Evolutionary conservation across 768 basidiomycete genomes (phyloP), one percentile per base, ranked within the genome.

Genomic region (Rhodocollybia butyracea): DNA sequence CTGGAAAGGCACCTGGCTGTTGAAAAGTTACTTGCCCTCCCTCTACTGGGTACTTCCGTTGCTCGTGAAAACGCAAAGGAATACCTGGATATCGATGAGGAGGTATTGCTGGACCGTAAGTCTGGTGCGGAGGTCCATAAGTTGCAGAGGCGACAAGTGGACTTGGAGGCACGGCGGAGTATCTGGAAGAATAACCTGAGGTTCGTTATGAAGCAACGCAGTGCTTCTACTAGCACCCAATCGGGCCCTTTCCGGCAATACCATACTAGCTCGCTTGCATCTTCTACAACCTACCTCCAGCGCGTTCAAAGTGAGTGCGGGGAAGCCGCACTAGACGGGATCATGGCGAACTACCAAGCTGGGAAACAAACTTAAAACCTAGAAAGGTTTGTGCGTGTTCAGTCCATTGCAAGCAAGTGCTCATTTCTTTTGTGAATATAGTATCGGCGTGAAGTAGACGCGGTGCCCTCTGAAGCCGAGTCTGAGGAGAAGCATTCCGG

Each of bases 11-110:
- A 50, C 11, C 48, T 50, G n/a, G 48, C 34, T 26, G 32, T 36
- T 17, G 48, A 50, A 24, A 15, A 34, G 22, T 17, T n/a, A 15
- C 27, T 24, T 1, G 12, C 38, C 3, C 48, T 24, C 10, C 48
- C 38, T 27, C 48, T 34, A 6, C 32, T n/a, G 7, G 48, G 48
- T 22, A 21, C 38, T 21, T 50, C 48, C 7, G 22, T 50, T 22
- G 48, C 48, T 24, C 36, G 32, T 13, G 48, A 38, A 26, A 50
- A 50, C 34, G 48, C 34, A 15, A 50, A 34, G 17, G 48, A 50
- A 24, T 50, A 38, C 22, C 2, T 38, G 48, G 48, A 50, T 24
- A 31, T 34, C 17, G 22, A 50, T 15, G 34, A 36, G 15, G 48
- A 24, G 6, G 4, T 50, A 17, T 24, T 39, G 2, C 32, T 50